phyloP scores from a whole-genome alignment of 140 eudicot species.

The Stevia rebaudiana region DNA sequence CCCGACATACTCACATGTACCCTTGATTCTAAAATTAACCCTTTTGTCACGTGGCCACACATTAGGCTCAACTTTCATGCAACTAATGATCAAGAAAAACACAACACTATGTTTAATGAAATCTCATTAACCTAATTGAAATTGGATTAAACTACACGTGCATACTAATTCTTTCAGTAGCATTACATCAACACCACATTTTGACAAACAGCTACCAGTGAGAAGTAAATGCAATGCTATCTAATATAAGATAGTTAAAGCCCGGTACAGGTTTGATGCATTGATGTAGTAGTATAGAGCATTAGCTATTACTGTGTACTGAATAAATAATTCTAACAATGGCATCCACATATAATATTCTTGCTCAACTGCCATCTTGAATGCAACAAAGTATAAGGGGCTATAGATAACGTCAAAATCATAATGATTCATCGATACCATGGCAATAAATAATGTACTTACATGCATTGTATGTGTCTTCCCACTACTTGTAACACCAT shows the following conservation, averaged over 20 bases:
- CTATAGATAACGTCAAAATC: constrained; percentile 8
- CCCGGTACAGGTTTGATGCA: not conserved
- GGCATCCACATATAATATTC: not conserved
- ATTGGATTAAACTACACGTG: not conserved
- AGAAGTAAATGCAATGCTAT: too few relatives aligned
- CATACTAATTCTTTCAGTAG: constrained; percentile 7
- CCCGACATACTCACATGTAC: not conserved
- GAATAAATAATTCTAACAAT: not conserved
- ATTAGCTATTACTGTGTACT: not conserved
- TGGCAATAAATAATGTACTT: constrained; percentile 30
- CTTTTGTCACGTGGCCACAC: constrained; percentile 4
- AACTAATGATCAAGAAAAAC: not conserved
- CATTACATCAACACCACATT: constrained; percentile 1
- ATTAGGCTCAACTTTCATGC: constrained; percentile 7
- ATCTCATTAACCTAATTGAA: constrained; percentile 5
- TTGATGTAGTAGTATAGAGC: constrained; percentile 6
- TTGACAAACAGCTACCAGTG: too few relatives aligned
- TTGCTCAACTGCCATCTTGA: constrained; percentile 8
- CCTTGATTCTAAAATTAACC: constrained; percentile 4
- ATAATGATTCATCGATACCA: constrained; percentile 11
- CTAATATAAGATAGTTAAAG: too few relatives aligned
- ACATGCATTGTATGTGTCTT: constrained; percentile 99
- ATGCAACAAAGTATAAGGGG: not conserved
- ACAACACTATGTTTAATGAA: not conserved
- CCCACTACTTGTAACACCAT: constrained; percentile 99